Percentiles rank a stretch among this genome's conserved stretches.
Evolutionary conservation across 176 grass and related monocot species (phyloP).

Genomic region (Elymus sibiricus): DNA sequence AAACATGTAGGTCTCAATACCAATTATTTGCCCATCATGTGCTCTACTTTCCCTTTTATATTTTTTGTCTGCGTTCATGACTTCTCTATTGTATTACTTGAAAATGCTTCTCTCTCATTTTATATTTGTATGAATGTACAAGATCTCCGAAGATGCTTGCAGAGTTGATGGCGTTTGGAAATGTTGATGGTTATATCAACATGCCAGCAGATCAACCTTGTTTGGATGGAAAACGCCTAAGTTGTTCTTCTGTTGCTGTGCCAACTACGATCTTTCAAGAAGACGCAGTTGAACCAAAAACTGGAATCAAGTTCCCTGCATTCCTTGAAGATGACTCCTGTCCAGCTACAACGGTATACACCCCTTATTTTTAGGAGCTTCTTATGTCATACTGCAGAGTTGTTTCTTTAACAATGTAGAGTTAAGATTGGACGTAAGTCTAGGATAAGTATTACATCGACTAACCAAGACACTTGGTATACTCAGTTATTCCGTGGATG

Average conservation of each 20-base stretch:
- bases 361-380: background rate
- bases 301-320: slow-evolving; percentile 91
- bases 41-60: background rate
- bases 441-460: background rate
- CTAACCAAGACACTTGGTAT: background rate
- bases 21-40: background rate
- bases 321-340: slow-evolving; percentile 65
- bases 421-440: background rate
- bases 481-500: background rate
- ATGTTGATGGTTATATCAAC: slow-evolving; percentile 25
- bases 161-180: slow-evolving; percentile 51
- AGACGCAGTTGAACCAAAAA: slow-evolving; percentile 90
- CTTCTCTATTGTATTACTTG: slow-evolving; percentile 1
- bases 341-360: slow-evolving; percentile 50
- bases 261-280: slow-evolving; percentile 57
- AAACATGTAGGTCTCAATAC: slow-evolving; percentile 53
- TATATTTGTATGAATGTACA: slow-evolving; percentile 41
- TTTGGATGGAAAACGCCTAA: slow-evolving; percentile 35
- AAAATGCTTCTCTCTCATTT: background rate
- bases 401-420: background rate
- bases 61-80: background rate
- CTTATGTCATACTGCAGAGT: background rate
- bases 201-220: slow-evolving; percentile 12
- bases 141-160: slow-evolving; percentile 80
- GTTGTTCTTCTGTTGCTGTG: slow-evolving; percentile 43